Percentiles rank a stretch among this genome's conserved stretches.
These are phyloP conservation scores for Selaginella tamariscina DNA, from an alignment of 75 land plant genomes.

Conservation along the genomic window DNA sequence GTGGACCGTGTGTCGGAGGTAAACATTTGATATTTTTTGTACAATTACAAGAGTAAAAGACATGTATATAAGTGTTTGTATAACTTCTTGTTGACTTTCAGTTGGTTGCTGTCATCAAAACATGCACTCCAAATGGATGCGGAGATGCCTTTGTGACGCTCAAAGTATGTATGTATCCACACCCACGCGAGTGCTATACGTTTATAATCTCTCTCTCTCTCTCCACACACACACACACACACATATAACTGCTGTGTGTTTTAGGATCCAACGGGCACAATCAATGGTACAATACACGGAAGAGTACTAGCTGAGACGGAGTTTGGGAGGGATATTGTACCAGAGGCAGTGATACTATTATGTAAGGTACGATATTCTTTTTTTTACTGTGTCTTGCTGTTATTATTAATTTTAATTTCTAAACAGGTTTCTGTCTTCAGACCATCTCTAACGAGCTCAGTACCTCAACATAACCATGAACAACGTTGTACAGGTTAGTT, in stretches of 20 bases:
- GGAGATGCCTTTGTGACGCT: conserved; percentile 46
- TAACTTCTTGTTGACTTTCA: conserved; percentile 14
- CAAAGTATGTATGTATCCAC: conserved; percentile 33
- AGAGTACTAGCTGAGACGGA: conserved; percentile 41
- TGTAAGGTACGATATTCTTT: conserved; percentile 35
- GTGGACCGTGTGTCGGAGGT: conserved; percentile 13
- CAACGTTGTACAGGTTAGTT: conserved; percentile 54
- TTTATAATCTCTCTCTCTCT: too few relatives aligned
- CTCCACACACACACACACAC: too few relatives aligned
- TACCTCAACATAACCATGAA: conserved; percentile 46
- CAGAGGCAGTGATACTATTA: conserved; percentile 53
- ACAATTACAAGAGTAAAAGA: too few relatives aligned
- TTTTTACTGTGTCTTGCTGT: background rate
- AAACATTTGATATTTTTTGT: background rate
- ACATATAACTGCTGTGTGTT: too few relatives aligned
- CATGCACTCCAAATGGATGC: conserved; percentile 42
- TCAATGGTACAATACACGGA: conserved; percentile 42
- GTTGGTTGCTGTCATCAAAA: conserved; percentile 62
- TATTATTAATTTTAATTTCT: background rate
- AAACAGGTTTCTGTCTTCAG: conserved; percentile 59
- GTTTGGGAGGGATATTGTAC: conserved; percentile 36
- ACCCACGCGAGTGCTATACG: too few relatives aligned
- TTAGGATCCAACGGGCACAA: conserved; percentile 68
- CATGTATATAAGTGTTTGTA: too few relatives aligned
- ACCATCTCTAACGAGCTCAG: conserved; percentile 30